Evolutionary conservation across 1,139 yeast genomes (phyloP).

Genomic region (Nadsonia starkeyi-henricii): DNA sequence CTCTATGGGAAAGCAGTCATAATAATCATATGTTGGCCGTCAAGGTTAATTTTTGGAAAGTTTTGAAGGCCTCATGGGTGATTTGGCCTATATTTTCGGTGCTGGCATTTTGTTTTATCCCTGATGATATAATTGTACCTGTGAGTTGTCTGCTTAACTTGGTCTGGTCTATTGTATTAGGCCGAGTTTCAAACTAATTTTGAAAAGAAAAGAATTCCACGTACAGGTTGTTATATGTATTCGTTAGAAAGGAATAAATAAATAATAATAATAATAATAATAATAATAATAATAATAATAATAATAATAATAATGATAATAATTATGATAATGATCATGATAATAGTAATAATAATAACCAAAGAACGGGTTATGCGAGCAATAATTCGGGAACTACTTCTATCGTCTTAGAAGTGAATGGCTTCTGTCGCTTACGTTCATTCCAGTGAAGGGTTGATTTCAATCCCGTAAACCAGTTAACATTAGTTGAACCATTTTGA

Average conservation of each 20-base stretch:
- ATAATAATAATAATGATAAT: too few relatives aligned
- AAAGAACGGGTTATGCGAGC: too few relatives aligned
- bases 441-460: constrained; percentile 42
- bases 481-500: constrained; percentile 28
- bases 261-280: too few relatives aligned
- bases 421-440: constrained; percentile 31
- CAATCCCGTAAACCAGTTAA: constrained; percentile 37
- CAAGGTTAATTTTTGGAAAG: constrained; percentile 12
- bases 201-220: too few relatives aligned
- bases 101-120: constrained; percentile 20
- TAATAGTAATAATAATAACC: too few relatives aligned
- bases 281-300: too few relatives aligned
- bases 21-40: constrained; percentile 13
- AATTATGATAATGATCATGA: too few relatives aligned
- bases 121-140: constrained; percentile 21
- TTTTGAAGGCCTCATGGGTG: constrained; percentile 20
- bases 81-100: constrained; percentile 26
- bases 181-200: constrained; percentile 14
- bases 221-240: too few relatives aligned
- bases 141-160: constrained; percentile 23
- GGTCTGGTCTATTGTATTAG: constrained; percentile 24
- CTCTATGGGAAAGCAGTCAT: constrained; percentile 20
- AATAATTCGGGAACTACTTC: too few relatives aligned
- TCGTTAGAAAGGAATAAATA: too few relatives aligned
- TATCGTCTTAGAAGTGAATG: too few relatives aligned